Evolutionary conservation across 1,284 basidiomycete species (phyloP).

Genomic region (Xerocomus nothofagi): DNA sequence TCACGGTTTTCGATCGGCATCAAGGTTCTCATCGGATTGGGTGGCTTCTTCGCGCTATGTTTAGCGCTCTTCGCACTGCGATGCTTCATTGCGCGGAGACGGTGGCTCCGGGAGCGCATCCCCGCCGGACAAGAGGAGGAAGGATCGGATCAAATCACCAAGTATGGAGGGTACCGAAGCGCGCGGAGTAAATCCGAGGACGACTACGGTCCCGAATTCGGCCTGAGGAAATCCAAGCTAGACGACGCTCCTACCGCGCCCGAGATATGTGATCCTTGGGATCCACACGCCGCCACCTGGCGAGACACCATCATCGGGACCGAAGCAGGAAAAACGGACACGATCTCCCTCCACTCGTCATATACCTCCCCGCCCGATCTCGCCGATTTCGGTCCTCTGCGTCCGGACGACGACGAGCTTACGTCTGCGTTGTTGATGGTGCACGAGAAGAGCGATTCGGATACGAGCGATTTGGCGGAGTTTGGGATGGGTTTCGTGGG

Average conservation of each 20-base stretch:
- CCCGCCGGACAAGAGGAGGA: conserved; percentile 10
- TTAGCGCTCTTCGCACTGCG: conserved; percentile 51
- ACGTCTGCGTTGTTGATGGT: conserved; percentile 36
- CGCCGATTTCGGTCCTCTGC: conserved; percentile 21
- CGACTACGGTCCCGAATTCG: conserved; percentile 28
- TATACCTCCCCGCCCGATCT: conserved; percentile 8
- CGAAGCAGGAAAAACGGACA: conserved; percentile 27
- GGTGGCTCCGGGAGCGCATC: conserved; percentile 21
- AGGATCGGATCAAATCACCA: conserved; percentile 8
- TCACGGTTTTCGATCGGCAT: conserved; percentile 55
- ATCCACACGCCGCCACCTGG: conserved; percentile 24
- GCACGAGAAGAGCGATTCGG: conserved; percentile 27
- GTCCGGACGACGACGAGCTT: too few species aligned
- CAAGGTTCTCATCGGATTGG: conserved; percentile 56
- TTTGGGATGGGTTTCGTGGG: conserved; percentile 27
- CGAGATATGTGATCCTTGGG: conserved; percentile 26
- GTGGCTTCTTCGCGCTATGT: conserved; percentile 57
- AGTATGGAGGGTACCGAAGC: conserved; percentile 24
- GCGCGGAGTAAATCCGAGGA: conserved; percentile 19
- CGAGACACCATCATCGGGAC: conserved; percentile 34
- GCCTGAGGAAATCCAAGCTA: conserved; percentile 18
- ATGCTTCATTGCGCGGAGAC: conserved; percentile 48
- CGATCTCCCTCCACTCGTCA: conserved; percentile 11
- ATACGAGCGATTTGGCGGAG: conserved; percentile 27
- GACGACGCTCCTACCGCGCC: neutral